Evolutionary conservation across 768 basidiomycete genomes (phyloP), one percentile per base, ranked within the genome.

Genomic region (Multifurca ochricompacta): DNA sequence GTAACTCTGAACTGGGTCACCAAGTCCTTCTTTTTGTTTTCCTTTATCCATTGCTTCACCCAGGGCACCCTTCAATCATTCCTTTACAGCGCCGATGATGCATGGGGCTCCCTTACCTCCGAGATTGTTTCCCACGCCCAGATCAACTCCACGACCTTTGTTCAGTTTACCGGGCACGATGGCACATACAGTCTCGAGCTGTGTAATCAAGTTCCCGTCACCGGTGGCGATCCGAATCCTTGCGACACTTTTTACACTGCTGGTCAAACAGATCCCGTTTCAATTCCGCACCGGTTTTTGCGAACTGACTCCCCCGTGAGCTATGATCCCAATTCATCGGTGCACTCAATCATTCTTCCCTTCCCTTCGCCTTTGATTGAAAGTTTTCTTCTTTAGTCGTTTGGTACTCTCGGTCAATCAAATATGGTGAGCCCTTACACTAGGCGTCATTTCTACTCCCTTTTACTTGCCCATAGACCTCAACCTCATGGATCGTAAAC

Each of bases 11-110:
- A 65, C 25, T 63, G 63, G 32, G 42, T 66, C 36, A 69, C 70
- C 3, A 19, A 62, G 19, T 64, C 72, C 0, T 82, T 81, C 67
- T 77, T 81, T 61, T 54, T 78, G 21, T 73, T 80, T 56, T 73
- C 71, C 35, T 69, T 80, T 51, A 16, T 78, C 42, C 73, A 77
- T 59, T 81, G 77, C 61, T 71, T 80, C 45, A 66, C 73, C 9
- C 79, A 80, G 54, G 79, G 76, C 53, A 65, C 76, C 51, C 65
- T 80, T 32, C 78, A 78, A 61, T 72, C 77, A 1, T 65, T 77
- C 16, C 69, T 80, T 10, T 77, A 70, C 62, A 68, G 68, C 19
- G 55, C 76, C 61, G 79, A 82, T 59, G 60, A 69, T 6, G 63
- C 71, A 25, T 75, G 74, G 58, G 62, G 64, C 47, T 53, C 60